Percentiles rank a stretch among this genome's conserved stretches.
These are phyloP conservation scores for Agaricus sinodeliciosus DNA, from an alignment of 768 basidiomycete species.

Conservation along the genomic window DNA sequence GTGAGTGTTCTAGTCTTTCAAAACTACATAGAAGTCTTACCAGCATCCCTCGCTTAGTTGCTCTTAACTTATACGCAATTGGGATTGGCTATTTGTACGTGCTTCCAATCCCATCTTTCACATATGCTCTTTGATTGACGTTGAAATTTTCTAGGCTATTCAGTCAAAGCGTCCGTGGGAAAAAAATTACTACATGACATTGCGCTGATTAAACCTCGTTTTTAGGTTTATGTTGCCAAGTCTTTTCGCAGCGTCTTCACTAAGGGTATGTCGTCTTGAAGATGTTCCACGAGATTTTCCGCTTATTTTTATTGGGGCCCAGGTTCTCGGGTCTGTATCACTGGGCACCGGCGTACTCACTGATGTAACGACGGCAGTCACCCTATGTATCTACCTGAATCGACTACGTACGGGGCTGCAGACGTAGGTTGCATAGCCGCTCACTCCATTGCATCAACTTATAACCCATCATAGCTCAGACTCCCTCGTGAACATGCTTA, in stretches of 20 bases:
- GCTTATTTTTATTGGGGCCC: neutral
- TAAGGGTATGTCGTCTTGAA: conserved; percentile 33
- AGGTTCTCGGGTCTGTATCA: conserved; percentile 47
- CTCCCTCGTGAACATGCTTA: conserved; percentile 50
- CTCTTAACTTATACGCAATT: conserved; percentile 44
- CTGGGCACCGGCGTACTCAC: conserved; percentile 48
- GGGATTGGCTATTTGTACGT: conserved; percentile 24
- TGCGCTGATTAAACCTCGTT: neutral
- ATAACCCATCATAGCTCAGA: conserved; percentile 36
- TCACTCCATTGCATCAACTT: neutral
- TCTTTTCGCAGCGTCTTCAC: conserved; percentile 32
- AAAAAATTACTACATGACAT: neutral
- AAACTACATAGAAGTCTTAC: neutral
- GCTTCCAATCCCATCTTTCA: neutral
- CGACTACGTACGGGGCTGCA: conserved; percentile 47
- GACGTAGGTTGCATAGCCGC: conserved; percentile 26
- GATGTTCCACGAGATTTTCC: neutral
- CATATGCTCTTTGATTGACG: neutral
- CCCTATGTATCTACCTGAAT: conserved; percentile 56
- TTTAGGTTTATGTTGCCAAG: conserved; percentile 32
- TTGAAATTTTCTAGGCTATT: neutral
- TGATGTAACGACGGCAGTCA: conserved; percentile 50
- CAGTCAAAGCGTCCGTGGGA: conserved; percentile 7
- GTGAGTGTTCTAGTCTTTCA: conserved; percentile 28
- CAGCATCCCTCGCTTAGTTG: conserved; percentile 24